Evolutionary conservation across 495 filamentous ascomycete genomes (phyloP), one percentile per base, ranked within the genome.

Genomic region (Trypethelium eluteriae): DNA sequence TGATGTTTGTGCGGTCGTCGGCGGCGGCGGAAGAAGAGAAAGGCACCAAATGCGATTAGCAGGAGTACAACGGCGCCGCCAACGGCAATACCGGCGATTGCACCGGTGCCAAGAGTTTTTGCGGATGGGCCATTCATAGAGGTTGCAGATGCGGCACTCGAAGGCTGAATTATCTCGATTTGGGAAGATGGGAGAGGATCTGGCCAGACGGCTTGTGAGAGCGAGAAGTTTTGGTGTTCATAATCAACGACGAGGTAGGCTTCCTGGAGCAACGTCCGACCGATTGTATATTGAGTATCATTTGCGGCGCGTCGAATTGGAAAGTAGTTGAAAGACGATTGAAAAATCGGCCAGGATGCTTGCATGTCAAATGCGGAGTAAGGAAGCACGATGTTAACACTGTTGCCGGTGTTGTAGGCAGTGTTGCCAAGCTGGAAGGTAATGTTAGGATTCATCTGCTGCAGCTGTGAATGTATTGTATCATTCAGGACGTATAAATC

Each of bases 181-280:
- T 66, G 53, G 7, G 62, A 39, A 14, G 34, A 39, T 49, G 67
- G 64, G 14, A 56, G 47, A 34, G 53, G 53, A 59, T 65, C 63
- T 6, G 64, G 41, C 44, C 47, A 68, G 34, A 35, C 39, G 11
- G 68, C 68, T 47, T 67, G 68, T 36, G 18, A 39, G 34, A 70
- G 16, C 25, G 68, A 56, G 64, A 70, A 70, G 41, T 68, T 70
- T 11, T 35, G n/a, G 25, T 62, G 68, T 38, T 70, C 68, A 38
- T 67, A 64, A 39, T 70, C 68, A 18, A 64, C 66, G 61, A 67
- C 68, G 2, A 70, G 65, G 66, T 70, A 70, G n/a, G 68, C 68
- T 53, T 68, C 68, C 56, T 67, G 65, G 34, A 70, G 61, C 25
- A 70, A 70, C 5, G 68, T 64, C 16, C 68, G 68, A 1, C 67